Evolutionary conservation across 768 basidiomycete species (phyloP), one percentile per base, ranked within the genome.

Genomic region (Paxillus rubicundulus): DNA sequence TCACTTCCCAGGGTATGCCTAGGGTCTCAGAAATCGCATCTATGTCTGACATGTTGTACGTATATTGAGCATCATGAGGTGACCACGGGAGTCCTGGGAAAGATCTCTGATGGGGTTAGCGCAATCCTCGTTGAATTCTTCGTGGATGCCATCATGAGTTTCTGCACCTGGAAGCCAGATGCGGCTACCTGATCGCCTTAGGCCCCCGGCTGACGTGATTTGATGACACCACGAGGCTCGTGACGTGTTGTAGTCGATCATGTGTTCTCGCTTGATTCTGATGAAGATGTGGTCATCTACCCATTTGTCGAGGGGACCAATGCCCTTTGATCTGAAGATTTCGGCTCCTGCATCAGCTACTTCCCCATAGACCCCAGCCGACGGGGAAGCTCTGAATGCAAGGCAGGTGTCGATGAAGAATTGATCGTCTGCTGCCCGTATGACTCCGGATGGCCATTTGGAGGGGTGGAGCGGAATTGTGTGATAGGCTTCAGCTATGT

Each of bases 61-160:
- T 21, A 40, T 51, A 69, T 1, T 16, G 3, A 0, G 14, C 14
- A 49, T 73, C 70, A 8, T 61, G 41, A 0, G 10, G 2, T 5
- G 61, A 65, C 0, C 66, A 52, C 0, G 63, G 1, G 65, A 69
- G 2, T 17, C 14, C 2, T 1, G 0, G 0, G 69, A 70, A 3
- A 64, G 61, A 44, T 70, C 64, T 0, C 2, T 17, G 34, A 72
- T 24, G 2, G 55, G 58, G 24, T 45, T 53, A 0, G 28, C 2
- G 5, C 51, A 49, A 38, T 76, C 70, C 34, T 76, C 70, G 39
- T 68, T 67, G 44, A 64, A 70, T 49, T 75, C 69, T 43, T 69
- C n/a, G n/a, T n/a, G n/a, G n/a, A n/a, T n/a, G n/a, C n/a, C n/a
- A n/a, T n/a, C n/a, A n/a, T n/a, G n/a, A 30, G 28, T 30, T 30